Conservation (phyloP, 495 filamentous ascomycete species). For the Sporormia fimetaria region DNA sequence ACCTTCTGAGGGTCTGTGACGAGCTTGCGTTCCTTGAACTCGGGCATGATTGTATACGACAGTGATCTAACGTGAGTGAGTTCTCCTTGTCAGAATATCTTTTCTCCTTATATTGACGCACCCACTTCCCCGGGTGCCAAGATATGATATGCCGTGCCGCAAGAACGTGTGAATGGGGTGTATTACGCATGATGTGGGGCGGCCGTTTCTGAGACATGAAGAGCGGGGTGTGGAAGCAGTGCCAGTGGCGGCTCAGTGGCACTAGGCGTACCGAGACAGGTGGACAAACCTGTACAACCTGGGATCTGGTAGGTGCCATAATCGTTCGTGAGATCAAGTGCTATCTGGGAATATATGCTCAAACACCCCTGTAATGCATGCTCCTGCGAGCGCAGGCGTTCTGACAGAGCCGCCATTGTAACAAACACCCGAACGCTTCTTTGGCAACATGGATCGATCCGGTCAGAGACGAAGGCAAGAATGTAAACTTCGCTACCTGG, state of each 20-base stretch:
- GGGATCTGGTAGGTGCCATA: too few species aligned
- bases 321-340: too few species aligned
- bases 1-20: slow-evolving; percentile 35
- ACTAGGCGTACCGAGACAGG: slow-evolving; percentile 4
- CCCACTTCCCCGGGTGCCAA: slow-evolving; percentile 15
- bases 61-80: slow-evolving; percentile 1
- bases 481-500: slow-evolving; percentile 14
- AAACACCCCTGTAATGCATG: too few species aligned
- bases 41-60: slow-evolving; percentile 9
- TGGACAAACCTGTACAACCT: too few species aligned
- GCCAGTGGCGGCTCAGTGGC: slow-evolving; percentile 5
- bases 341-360: too few species aligned
- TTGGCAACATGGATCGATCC: too few species aligned
- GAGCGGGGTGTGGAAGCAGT: slow-evolving; percentile 16
- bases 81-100: slow-evolving; percentile 9
- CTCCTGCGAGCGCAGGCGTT: background rate
- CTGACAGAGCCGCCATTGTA: background rate
- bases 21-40: slow-evolving; percentile 26
- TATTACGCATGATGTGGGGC: slow-evolving; percentile 24
- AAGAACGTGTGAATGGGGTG: slow-evolving; percentile 23
- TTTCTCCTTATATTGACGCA: slow-evolving; percentile 21
- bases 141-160: slow-evolving; percentile 18
- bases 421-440: background rate
- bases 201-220: slow-evolving; percentile 6
- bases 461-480: too few species aligned